Evolutionary conservation across 176 grass and related monocot species (phyloP).

Genomic region (Bonia amplexicaulis): DNA sequence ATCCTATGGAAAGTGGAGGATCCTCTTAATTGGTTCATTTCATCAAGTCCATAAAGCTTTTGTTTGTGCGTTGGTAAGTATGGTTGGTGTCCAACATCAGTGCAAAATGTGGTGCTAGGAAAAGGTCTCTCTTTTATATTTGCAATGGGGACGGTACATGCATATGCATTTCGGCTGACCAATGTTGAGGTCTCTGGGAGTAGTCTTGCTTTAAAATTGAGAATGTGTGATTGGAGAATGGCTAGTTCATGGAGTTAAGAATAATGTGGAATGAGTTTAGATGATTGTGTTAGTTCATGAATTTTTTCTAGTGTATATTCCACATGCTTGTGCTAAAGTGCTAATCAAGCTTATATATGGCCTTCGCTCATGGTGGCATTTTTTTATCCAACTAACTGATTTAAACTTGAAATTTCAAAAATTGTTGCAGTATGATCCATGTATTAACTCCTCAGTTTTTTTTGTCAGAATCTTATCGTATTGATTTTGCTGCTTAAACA

Average conservation of each 20-base stretch:
- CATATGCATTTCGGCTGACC: slow-evolving; percentile 1
- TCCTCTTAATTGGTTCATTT: not conserved
- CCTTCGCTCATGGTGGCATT: not conserved
- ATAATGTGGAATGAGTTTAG: not conserved
- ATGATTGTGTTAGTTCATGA: slow-evolving; percentile 19
- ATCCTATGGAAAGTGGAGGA: slow-evolving; percentile 21
- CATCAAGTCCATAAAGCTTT: not conserved
- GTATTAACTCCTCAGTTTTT: not conserved
- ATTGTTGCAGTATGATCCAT: not conserved
- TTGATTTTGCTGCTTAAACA: not conserved
- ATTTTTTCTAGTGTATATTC: not conserved
- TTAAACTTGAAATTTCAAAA: not conserved
- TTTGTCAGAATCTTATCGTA: not conserved
- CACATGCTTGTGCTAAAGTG: not conserved
- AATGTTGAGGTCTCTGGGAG: not conserved
- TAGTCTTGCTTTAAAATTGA: not conserved
- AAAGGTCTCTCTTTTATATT: not conserved
- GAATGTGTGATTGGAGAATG: not conserved
- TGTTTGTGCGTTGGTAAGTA: not conserved
- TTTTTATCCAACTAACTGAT: not conserved
- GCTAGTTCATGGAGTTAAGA: not conserved
- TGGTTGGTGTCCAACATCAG: slow-evolving; percentile 22
- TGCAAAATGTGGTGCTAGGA: not conserved
- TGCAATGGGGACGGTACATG: not conserved
- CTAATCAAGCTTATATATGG: not conserved